These are phyloP conservation scores for Neoboletus magnificus DNA, from an alignment of 768 basidiomycete genomes.

Conservation along the genomic window DNA sequence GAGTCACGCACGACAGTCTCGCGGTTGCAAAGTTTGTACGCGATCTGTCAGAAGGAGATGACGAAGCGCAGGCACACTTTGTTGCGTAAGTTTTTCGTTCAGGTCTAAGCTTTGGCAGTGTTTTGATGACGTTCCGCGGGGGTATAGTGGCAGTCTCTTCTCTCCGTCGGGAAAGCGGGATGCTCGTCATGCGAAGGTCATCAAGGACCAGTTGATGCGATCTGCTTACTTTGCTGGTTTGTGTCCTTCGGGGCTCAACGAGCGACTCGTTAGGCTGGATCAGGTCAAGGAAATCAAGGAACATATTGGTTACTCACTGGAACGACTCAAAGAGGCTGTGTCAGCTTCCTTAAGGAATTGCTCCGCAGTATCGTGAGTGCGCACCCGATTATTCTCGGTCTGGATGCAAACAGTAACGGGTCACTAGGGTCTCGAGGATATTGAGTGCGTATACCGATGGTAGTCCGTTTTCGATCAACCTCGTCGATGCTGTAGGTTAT, in stretches of 20 bases:
- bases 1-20: constrained; percentile 41
- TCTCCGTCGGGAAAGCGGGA: constrained; percentile 28
- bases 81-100: constrained; percentile 36
- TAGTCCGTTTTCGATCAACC: constrained; percentile 52
- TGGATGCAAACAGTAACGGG: neutral
- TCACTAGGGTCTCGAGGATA: constrained; percentile 38
- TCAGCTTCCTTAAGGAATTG: constrained; percentile 14
- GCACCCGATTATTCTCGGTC: neutral
- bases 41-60: constrained; percentile 33
- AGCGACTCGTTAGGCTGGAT: constrained; percentile 27
- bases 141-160: constrained; percentile 35
- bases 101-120: neutral
- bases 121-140: neutral
- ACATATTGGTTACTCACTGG: constrained; percentile 24
- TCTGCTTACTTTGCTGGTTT: constrained; percentile 19
- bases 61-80: constrained; percentile 16
- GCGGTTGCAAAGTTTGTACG: constrained; percentile 42
- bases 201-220: constrained; percentile 28
- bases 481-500: constrained; percentile 50
- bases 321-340: constrained; percentile 21
- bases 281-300: constrained; percentile 25
- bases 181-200: constrained; percentile 21
- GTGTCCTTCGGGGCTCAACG: neutral
- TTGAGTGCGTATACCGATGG: constrained; percentile 51
- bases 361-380: constrained; percentile 25